Base-by-base conservation (phyloP, 768 basidiomycete genomes). In the Lactarius evosmus region DNA sequence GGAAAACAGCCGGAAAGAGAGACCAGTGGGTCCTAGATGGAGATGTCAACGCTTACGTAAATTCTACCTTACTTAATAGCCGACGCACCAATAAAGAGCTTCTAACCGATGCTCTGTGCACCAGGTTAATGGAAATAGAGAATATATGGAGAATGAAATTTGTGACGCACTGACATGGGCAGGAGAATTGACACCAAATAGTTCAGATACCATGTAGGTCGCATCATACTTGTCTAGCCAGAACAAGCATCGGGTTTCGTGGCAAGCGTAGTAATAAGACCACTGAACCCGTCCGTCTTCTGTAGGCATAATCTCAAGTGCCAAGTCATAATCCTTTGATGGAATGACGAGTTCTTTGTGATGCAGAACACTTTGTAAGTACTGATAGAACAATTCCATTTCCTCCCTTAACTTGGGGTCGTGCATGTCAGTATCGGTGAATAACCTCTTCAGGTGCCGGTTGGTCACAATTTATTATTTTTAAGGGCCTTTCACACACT, bases 241-340 rank as follows among this genome's bases (percentile, higher is more conserved):
- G 65, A 86, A 87, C 12, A 86, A 71, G 27, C 74, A 69, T 27
- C 80, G 77, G 0, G 71, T 70, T 7, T 66, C n/a, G 49, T 84
- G 82, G 64, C 83, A 76, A 34, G 78, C 81, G 60, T 81, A 83
- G 67, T 85, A 85, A 68, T 85, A 85, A 66, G 77, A 59, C 67
- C 70, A 69, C 2, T 49, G 14, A 29, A 66, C 33, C 40, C 80
- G 78, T 17, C 75, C 68, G 27, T 76, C 66, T 1, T 64, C 40
- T 0, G 75, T 70, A 8, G 83, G 58, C 4, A 67, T 54, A n/a
- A 22, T 70, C 41, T 62, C 56, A 25, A 38, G 70, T 50, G 0
- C 60, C 69, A 1, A 68, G 56, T 30, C 67, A 65, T 46, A 72
- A 69, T 1, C 11, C 29, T 5, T 66, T 19, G 22, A 80, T 41